phyloP scores from a whole-genome alignment of 2,329 filamentous ascomycete genomes.

The Fusarium brachygibbosum region DNA sequence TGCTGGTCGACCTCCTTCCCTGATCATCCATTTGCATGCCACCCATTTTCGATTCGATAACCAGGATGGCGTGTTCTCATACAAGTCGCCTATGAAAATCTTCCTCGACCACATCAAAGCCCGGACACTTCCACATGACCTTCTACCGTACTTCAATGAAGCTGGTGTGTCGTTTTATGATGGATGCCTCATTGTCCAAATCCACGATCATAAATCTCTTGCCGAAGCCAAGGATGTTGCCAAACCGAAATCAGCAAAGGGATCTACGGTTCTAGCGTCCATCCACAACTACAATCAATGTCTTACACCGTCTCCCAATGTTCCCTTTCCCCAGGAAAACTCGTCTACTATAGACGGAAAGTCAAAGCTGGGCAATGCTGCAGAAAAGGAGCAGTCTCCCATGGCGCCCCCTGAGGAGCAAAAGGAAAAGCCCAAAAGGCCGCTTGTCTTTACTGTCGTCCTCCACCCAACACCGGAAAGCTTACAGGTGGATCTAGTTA shows the following conservation, averaged over 20 bases:
- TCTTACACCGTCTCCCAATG: conserved; percentile 89
- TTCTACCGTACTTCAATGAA: conserved; percentile 81
- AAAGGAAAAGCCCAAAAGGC: conserved; percentile 56
- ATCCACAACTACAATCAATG: conserved; percentile 94
- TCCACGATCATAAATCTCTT: conserved; percentile 86
- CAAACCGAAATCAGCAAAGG: conserved; percentile 65
- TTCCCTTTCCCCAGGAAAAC: conserved; percentile 77
- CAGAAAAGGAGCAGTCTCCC: conserved; percentile 67
- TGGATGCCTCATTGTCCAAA: conserved; percentile 91
- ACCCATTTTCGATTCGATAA: conserved; percentile 93
- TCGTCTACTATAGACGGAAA: conserved; percentile 52
- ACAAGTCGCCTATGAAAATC: conserved; percentile 90
- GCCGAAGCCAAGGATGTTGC: conserved; percentile 71
- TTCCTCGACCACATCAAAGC: conserved; percentile 81
- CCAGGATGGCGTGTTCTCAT: conserved; percentile 91
- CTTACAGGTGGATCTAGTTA: conserved; percentile 78
- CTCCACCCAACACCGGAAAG: conserved; percentile 86
- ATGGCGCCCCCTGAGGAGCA: conserved; percentile 64
- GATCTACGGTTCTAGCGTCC: conserved; percentile 78
- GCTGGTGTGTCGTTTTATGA: conserved; percentile 88
- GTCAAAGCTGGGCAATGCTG: conserved; percentile 44
- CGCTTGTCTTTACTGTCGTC: conserved; percentile 81
- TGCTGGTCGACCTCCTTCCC: conserved; percentile 79
- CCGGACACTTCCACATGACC: conserved; percentile 88
- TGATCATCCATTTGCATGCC: conserved; percentile 87